Evolutionary conservation across 805 yeast species (phyloP), one percentile per base, ranked within the genome.

Genomic region (Barnettozyma pratensis): DNA sequence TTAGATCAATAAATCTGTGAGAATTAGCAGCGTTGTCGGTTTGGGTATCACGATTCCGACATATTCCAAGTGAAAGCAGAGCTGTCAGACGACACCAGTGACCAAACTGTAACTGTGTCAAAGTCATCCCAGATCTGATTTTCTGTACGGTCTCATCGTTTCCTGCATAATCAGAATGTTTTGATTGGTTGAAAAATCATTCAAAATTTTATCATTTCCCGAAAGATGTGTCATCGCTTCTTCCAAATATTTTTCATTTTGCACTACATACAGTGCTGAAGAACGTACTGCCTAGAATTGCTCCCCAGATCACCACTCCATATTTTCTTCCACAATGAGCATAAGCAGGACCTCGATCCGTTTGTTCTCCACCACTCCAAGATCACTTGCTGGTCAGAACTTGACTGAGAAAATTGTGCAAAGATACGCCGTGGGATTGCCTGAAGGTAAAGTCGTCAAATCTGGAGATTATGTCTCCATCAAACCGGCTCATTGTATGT

Each of bases 401-500:
- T 68, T 92, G 59, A 91, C 97, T 27, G 99, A 94, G 70, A 94
- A 94, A 70, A 89, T 95, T 51, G 97, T 90, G 9, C 99, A 94
- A 65, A 80, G 79, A 60, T 92, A 87, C 64, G 95, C 98, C 4
- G 96, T 91, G 9, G 96, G 92, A 4, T 66, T 88, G 41, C 80
- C 94, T 26, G 61, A 74, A n/a, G 83, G 80, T 31, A 92, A 94
- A 65, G 64, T 72, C 47, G 96, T 94, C 36, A 82, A 74, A 59
- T 76, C 88, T 42, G 99, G 98, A 11, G 99, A 94, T 71, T 94
- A 91, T 69, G 98, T 95, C 45, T 81, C 96, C 2, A 92, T 94
- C 63, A 78, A 74, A 60, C 99, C 99, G 4, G 92, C 96, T 3
- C 96, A 94, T 71, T 95, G 97, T 68, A 94, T 94, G 99, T 89